phyloP scores from a whole-genome alignment of 140 eudicot species.

The Erigeron philadelphicus region DNA sequence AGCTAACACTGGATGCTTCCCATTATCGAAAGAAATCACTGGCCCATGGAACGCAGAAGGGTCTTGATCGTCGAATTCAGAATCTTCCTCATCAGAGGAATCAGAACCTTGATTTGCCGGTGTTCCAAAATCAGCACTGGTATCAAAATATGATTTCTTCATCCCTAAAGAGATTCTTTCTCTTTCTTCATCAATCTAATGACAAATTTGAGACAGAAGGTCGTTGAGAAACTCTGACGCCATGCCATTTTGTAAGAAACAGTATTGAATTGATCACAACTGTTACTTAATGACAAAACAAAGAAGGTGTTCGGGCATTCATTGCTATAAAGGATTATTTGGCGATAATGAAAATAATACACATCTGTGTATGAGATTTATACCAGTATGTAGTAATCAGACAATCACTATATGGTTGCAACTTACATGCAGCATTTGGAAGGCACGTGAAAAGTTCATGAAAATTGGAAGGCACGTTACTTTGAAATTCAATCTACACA shows the following conservation, averaged over 20 bases:
- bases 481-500: not conserved
- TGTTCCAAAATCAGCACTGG: constrained; percentile 25
- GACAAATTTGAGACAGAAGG: not conserved
- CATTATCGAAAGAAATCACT: constrained; percentile 27
- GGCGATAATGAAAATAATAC: not conserved
- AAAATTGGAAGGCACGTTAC: not conserved
- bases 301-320: not conserved
- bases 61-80: constrained; percentile 21
- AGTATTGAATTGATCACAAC: not conserved
- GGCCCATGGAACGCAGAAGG: constrained; percentile 23
- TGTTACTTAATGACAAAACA: not conserved
- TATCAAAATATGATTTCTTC: constrained; percentile 54
- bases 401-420: constrained; percentile 7
- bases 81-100: constrained; percentile 26
- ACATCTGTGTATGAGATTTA: not conserved
- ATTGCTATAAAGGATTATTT: not conserved
- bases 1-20: constrained; percentile 36
- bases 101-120: constrained; percentile 33
- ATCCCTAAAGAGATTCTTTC: constrained; percentile 78
- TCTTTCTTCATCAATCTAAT: constrained; percentile 75
- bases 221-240: not conserved
- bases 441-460: not conserved
- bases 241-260: not conserved
- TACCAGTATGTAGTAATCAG: not conserved
- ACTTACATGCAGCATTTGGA: constrained; percentile 10